Evolutionary conservation across 179 eudicot genomes (phyloP).

Genomic region (Gypsophila paniculata): DNA sequence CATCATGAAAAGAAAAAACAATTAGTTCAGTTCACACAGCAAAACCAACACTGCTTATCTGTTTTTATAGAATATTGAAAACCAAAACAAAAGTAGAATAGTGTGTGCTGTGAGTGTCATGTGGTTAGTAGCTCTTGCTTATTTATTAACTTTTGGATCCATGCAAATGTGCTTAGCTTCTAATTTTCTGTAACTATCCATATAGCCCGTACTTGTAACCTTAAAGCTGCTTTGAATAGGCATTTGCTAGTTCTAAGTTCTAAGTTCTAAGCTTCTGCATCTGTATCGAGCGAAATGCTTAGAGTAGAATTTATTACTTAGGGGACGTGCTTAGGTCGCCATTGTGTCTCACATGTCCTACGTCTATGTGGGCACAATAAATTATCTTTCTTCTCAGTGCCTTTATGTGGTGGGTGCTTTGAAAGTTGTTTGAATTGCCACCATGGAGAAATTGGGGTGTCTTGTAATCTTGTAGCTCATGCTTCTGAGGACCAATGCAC

Average conservation of each 20-base stretch:
- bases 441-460: neutral
- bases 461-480: neutral
- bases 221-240: too few relatives aligned
- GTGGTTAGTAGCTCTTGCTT: too few relatives aligned
- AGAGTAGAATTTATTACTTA: neutral
- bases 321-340: neutral
- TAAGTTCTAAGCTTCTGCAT: neutral
- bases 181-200: neutral
- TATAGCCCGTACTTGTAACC: neutral
- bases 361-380: neutral
- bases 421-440: neutral
- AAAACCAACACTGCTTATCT: neutral
- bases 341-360: neutral
- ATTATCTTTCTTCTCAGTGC: neutral
- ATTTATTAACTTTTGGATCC: neutral
- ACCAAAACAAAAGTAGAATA: too few relatives aligned
- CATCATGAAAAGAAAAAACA: too few relatives aligned
- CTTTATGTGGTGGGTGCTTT: neutral
- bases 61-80: too few relatives aligned
- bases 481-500: neutral
- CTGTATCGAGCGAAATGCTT: neutral
- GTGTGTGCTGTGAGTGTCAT: too few relatives aligned
- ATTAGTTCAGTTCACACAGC: neutral
- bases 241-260: neutral
- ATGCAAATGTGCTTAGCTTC: neutral